Base-by-base conservation (phyloP, 768 basidiomycete species). In the Roridomyces roridus region DNA sequence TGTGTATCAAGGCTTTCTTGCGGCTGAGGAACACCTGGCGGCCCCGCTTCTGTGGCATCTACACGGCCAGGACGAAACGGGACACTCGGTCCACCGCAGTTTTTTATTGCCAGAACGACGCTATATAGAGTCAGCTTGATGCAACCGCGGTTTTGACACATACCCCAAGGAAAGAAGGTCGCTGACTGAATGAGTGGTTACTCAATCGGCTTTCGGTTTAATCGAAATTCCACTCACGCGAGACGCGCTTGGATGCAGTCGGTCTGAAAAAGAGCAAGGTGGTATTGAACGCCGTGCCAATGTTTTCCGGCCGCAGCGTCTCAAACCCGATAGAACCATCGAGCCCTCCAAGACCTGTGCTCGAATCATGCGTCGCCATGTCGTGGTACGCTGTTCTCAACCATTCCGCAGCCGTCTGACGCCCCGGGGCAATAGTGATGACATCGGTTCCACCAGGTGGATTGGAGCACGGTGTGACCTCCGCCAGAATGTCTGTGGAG, bases 281-380 rank as follows among this genome's bases (percentile, higher is more conserved):
- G 2, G 20, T n/a, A 18, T 55, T 48, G 36, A 55, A 41, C 1
- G 40, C 29, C 11, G 21, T 11, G 18, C 54, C 54, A 8, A 55
- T 23, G 12, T 62, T 58, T 18, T 62, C 40, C 18, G 51, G 28
- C 21, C 56, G 46, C 12, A 51, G 20, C 9, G 60, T 62, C 47
- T 70, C 70, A 46, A 64, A 69, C 6, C 60, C 59, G 18, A 72
- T 64, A 4, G 69, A 70, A 2, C 63, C 69, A 41, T 72, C 70
- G 36, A 70, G 59, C n/a, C 70, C 70, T 3, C 70, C 68, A 7
- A 65, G 62, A 28, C 69, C 70, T 12, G 64, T 57, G 18, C 43
- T 52, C 5, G 55, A 42, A 51, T 67, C 51, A 47, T 67, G 62
- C 12, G 70, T 72, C 23, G 68, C 61, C 39, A 53, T 53, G 46